A percentile compares a stretch with the other conserved stretches of the same genome.
Conservation (phyloP, 2,329 filamentous ascomycete genomes). For the Phaeosphaeriaceae sp. region DNA sequence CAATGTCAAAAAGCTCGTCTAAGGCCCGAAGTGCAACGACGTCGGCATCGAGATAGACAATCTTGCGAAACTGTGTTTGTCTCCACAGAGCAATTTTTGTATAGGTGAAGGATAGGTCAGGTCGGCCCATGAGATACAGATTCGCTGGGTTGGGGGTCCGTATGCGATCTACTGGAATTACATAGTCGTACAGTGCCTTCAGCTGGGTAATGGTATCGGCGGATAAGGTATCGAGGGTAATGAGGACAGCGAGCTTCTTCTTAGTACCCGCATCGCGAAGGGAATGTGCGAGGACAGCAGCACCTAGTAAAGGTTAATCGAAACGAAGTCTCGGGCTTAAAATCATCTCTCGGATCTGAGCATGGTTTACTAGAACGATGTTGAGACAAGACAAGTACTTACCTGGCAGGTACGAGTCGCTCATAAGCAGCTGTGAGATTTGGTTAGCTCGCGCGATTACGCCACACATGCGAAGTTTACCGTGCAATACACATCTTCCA, state of each 20-base stretch:
- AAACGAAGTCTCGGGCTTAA: too few species aligned
- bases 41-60: constrained; percentile 95
- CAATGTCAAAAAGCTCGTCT: constrained; percentile 84
- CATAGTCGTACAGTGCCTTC: constrained; percentile 83
- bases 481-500: constrained; percentile 70
- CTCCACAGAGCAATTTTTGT: constrained; percentile 97
- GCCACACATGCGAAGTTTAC: constrained; percentile 50
- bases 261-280: constrained; percentile 86
- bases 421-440: constrained; percentile 78
- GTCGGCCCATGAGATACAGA: constrained; percentile 87
- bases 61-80: constrained; percentile 84
- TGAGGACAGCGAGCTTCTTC: constrained; percentile 83
- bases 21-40: constrained; percentile 88
- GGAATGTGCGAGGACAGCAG: constrained; percentile 91
- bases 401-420: constrained; percentile 93
- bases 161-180: constrained; percentile 83
- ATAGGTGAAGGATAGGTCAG: constrained; percentile 89
- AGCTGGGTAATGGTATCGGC: constrained; percentile 78
- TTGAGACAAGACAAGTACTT: constrained; percentile 28
- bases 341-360: too few species aligned
- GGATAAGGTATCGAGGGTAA: constrained; percentile 81
- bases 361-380: too few species aligned
- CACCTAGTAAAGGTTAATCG: constrained; percentile 63
- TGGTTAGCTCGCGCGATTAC: constrained; percentile 32
- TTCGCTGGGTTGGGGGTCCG: constrained; percentile 79